phyloP scores from a whole-genome alignment of 2,329 filamentous ascomycete genomes.

The Cucurbitaria berberidis region DNA sequence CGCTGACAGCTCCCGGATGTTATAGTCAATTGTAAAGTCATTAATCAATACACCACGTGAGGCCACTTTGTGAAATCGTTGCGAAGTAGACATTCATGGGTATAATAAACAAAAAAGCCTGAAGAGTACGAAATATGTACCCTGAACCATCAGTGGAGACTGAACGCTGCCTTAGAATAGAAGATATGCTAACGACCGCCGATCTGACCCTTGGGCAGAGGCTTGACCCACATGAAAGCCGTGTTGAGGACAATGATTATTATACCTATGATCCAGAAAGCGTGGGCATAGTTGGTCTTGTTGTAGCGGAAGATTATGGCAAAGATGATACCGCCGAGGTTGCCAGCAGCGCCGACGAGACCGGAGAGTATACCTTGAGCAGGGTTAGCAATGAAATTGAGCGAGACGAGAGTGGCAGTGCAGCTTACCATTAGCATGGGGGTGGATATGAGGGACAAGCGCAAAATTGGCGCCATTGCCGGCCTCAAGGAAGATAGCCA shows the following conservation, averaged over 20 bases:
- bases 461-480: conserved; percentile 88
- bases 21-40: too few relatives aligned
- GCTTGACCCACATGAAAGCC: conserved; percentile 67
- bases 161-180: too few relatives aligned
- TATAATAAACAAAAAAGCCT: too few relatives aligned
- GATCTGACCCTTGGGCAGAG: conserved; percentile 61
- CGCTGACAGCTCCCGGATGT: too few relatives aligned
- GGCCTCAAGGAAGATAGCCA: conserved; percentile 83
- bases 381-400: conserved; percentile 15
- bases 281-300: conserved; percentile 69
- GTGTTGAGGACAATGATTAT: conserved; percentile 75
- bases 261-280: conserved; percentile 82
- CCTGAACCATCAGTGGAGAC: too few relatives aligned
- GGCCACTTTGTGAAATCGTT: too few relatives aligned
- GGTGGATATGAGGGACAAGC: conserved; percentile 85
- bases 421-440: conserved; percentile 73
- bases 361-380: conserved; percentile 68
- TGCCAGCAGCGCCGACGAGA: conserved; percentile 78
- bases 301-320: conserved; percentile 82
- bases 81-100: too few relatives aligned
- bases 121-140: too few relatives aligned
- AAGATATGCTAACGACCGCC: conserved; percentile 47
- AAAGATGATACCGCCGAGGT: conserved; percentile 84
- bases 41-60: too few relatives aligned
- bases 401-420: too few relatives aligned